Conservation (phyloP, 2,329 filamentous ascomycete genomes). For the Clarireedia sp. region DNA sequence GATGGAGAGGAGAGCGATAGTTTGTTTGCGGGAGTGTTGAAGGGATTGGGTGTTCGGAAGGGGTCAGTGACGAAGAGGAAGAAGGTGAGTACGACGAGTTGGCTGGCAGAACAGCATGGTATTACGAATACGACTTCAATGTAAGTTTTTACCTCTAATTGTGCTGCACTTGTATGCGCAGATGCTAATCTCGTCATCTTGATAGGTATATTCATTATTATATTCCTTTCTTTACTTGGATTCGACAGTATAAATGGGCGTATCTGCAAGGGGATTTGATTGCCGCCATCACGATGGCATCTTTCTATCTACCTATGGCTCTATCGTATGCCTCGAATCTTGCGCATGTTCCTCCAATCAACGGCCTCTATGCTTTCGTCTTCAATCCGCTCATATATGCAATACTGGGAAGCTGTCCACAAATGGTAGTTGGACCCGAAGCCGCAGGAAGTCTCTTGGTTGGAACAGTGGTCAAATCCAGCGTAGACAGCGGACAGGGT, state of each 20-base stretch:
- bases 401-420: slow-evolving; percentile 80
- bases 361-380: slow-evolving; percentile 89
- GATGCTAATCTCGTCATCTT: not conserved
- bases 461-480: slow-evolving; percentile 74
- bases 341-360: slow-evolving; percentile 84
- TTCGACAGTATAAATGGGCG: slow-evolving; percentile 72
- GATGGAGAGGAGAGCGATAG: slow-evolving; percentile 14
- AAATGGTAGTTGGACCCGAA: slow-evolving; percentile 92
- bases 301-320: slow-evolving; percentile 96
- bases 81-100: slow-evolving; percentile 65
- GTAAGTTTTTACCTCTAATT: slow-evolving; percentile 40
- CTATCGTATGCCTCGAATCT: slow-evolving; percentile 89
- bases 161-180: not conserved
- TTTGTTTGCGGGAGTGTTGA: slow-evolving; percentile 20
- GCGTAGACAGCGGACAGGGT: slow-evolving; percentile 60
- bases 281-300: slow-evolving; percentile 90
- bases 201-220: slow-evolving; percentile 85
- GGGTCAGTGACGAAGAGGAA: slow-evolving; percentile 33
- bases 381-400: slow-evolving; percentile 90
- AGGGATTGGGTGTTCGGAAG: slow-evolving; percentile 19
- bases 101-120: slow-evolving; percentile 64
- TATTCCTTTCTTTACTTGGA: slow-evolving; percentile 84
- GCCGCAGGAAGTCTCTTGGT: slow-evolving; percentile 87
- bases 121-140: slow-evolving; percentile 66
- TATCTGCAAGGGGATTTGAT: slow-evolving; percentile 82